Base-by-base conservation (phyloP, 441 rosid species). In the Pelargonium fulgidum region DNA sequence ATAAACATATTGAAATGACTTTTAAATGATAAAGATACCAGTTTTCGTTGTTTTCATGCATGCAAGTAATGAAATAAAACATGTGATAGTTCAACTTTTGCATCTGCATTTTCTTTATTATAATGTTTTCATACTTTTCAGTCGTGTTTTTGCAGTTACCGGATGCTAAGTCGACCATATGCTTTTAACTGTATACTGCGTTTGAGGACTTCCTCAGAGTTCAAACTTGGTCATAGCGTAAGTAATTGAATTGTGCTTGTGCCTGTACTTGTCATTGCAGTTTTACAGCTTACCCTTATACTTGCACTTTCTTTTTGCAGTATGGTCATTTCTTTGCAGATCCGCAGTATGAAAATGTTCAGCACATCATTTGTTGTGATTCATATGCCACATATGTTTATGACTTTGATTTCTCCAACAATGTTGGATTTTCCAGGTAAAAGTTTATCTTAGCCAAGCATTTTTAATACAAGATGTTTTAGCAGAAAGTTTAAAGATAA, bases 251-350 rank as follows among this genome's bases (percentile, higher is more conserved):
- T 39, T 39, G 42, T 39, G 42, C 42, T 69, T 45, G 11, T 63
- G 59, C 10, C 67, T 75, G 67, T 41, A 65, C 61, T 50, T 29
- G 42, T 59, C 7, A 59, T 36, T 19, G 22, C 5, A 33, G 36
- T 24, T 39, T 39, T 67, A 47, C 14, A 10, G 17, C 54, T 26
- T 56, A 26, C 62, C 14, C 45, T 65, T 16, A 17, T 47, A 64
- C 69, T 58, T 66, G 70, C 44, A 26, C 39, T 67, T 19, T 79
- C 61, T 69, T 59, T 80, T 84, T 71, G 87, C 90, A 94, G 99
- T 94, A 81, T 77, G 98, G 99, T 54, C 98, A 94, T 87, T 94
- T 92, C 90, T 94, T 90, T 75, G 93, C 94, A 2, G 98, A 94
- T 83, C 99, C 97, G 11, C 99, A 92, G 66, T 94, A 94, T 76